These are phyloP conservation scores for Violaceomyces palustris DNA, from an alignment of 1,284 basidiomycete species.

Conservation along the genomic window DNA sequence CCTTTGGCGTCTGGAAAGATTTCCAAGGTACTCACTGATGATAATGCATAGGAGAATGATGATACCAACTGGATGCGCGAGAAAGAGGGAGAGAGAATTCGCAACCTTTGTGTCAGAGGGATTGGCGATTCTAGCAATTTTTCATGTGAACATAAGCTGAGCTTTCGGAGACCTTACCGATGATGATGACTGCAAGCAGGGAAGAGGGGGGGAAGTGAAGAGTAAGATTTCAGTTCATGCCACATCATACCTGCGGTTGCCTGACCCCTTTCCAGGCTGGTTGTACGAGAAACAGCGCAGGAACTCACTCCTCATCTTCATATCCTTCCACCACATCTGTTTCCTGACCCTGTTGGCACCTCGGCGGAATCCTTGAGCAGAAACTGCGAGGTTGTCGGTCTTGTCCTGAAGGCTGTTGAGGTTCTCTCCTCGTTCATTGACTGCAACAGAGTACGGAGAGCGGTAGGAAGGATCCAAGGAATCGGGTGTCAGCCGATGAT, in stretches of 20 bases:
- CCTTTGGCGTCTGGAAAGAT: not conserved
- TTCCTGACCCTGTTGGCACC: slow-evolving; percentile 97
- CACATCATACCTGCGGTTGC: not conserved
- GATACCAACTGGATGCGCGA: slow-evolving; percentile 32
- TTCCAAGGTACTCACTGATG: slow-evolving; percentile 40
- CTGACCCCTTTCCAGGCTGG: not conserved
- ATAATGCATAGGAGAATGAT: slow-evolving; percentile 50
- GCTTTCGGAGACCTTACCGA: too few species aligned
- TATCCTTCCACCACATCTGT: slow-evolving; percentile 63
- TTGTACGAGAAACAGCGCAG: too few species aligned
- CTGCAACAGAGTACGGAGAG: too few species aligned
- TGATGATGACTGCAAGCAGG: slow-evolving; percentile 9
- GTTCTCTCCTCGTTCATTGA: slow-evolving; percentile 89
- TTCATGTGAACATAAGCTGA: too few species aligned
- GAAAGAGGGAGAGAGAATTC: not conserved
- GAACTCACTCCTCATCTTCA: slow-evolving; percentile 34
- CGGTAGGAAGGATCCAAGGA: too few species aligned
- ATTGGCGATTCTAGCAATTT: too few species aligned
- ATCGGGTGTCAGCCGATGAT: too few species aligned
- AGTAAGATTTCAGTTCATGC: not conserved
- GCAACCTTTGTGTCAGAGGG: slow-evolving; percentile 16
- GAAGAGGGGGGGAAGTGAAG: not conserved
- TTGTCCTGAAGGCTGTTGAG: slow-evolving; percentile 94
- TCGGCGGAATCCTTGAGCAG: slow-evolving; percentile 96
- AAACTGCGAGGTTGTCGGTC: slow-evolving; percentile 95